A percentile compares a stretch with the other conserved stretches of the same genome.
phyloP scores from a whole-genome alignment of 2,329 filamentous ascomycete genomes.

The Metarhizium anisopliae region DNA sequence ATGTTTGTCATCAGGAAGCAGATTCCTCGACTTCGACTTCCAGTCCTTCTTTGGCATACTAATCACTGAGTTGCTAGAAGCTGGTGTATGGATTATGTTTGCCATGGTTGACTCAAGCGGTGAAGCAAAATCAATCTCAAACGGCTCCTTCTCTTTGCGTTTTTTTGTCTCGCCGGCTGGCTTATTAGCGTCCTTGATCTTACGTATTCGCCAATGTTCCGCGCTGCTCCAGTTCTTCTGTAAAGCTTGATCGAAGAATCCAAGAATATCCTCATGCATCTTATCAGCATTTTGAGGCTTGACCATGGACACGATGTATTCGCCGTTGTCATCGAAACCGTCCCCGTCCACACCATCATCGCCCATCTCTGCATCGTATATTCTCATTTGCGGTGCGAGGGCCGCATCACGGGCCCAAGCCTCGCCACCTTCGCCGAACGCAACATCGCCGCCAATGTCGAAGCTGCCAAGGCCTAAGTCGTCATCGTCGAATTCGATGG shows the following conservation, averaged over 20 bases:
- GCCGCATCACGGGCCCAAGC: conserved; percentile 90
- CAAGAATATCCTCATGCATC: conserved; percentile 87
- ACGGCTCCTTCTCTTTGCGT: conserved; percentile 92
- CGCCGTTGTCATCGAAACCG: conserved; percentile 46
- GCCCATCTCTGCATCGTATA: conserved; percentile 58
- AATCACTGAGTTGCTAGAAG: conserved; percentile 71
- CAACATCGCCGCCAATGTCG: conserved; percentile 62
- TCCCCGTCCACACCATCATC: conserved; percentile 37
- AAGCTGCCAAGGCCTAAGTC: conserved; percentile 66
- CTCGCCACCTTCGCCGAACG: conserved; percentile 93
- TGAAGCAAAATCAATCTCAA: conserved; percentile 83
- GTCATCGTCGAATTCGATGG: conserved; percentile 62
- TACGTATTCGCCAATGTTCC: conserved; percentile 96
- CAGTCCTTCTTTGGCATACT: conserved; percentile 88
- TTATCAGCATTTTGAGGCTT: conserved; percentile 55
- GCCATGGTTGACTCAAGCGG: conserved; percentile 63
- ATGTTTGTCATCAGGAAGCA: conserved; percentile 95
- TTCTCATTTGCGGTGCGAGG: conserved; percentile 74
- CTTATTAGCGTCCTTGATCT: conserved; percentile 74
- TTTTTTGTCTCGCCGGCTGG: conserved; percentile 50
- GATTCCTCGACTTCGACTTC: conserved; percentile 86
- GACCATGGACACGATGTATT: conserved; percentile 73
- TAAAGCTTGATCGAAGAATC: conserved; percentile 92
- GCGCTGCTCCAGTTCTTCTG: conserved; percentile 97
- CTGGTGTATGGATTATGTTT: conserved; percentile 72